Percentiles rank a stretch among this genome's conserved stretches.
Conservation (phyloP, 2,329 filamentous ascomycete genomes). For the Arachnopeziza araneosa region DNA sequence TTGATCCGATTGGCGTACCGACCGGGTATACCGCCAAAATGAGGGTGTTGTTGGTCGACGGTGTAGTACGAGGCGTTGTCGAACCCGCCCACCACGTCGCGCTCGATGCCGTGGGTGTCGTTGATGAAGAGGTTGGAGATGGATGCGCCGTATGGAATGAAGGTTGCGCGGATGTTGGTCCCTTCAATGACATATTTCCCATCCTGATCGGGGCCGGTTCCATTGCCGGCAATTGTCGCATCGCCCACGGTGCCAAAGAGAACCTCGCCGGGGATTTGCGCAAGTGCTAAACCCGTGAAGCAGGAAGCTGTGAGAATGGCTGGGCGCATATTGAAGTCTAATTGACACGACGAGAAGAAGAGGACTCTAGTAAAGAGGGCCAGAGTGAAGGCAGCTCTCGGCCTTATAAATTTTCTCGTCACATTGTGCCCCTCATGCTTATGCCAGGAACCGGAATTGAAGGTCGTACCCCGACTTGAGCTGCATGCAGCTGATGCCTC, state of each 20-base stretch:
- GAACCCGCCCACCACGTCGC: slow-evolving; percentile 68
- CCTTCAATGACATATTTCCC: slow-evolving; percentile 70
- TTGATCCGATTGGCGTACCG: slow-evolving; percentile 78
- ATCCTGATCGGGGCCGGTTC: slow-evolving; percentile 43
- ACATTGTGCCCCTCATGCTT: not conserved
- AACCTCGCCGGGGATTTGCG: slow-evolving; percentile 17
- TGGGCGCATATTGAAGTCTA: slow-evolving; percentile 15
- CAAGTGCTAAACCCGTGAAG: slow-evolving; percentile 6
- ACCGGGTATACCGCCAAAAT: slow-evolving; percentile 68
- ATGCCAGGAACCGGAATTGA: not conserved
- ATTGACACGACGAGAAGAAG: not conserved
- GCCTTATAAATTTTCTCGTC: not conserved
- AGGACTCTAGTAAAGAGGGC: not conserved
- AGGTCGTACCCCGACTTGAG: not conserved
- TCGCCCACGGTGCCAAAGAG: slow-evolving; percentile 25
- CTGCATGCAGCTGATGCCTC: not conserved
- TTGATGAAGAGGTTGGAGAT: slow-evolving; percentile 66
- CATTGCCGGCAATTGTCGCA: slow-evolving; percentile 19
- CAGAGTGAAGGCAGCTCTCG: not conserved
- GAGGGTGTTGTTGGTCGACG: slow-evolving; percentile 58
- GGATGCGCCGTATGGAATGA: slow-evolving; percentile 70
- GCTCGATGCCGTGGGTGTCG: slow-evolving; percentile 60
- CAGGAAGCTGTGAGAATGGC: slow-evolving; percentile 12
- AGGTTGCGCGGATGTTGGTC: slow-evolving; percentile 59
- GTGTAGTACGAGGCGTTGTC: slow-evolving; percentile 71